Evolutionary conservation across 2,329 filamentous ascomycete genomes (phyloP), one percentile per base, ranked within the genome.

Genomic region (Claviceps spartinae): DNA sequence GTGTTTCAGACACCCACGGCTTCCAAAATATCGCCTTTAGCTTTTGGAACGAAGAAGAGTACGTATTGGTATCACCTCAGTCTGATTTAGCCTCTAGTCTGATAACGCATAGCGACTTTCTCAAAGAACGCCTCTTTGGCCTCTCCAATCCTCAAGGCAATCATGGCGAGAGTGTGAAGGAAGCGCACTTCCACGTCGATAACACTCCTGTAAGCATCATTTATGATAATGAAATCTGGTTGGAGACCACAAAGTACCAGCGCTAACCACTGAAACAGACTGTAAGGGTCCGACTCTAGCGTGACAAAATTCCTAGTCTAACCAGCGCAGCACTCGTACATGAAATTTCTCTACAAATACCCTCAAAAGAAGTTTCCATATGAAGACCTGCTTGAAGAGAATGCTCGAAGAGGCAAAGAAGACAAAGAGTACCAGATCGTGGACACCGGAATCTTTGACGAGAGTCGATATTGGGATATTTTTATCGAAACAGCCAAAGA

Each of bases 21-120:
- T 72, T 85, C 51, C 86, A 95, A 69, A 95, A 97, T 67, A 85
- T 97, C 67, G 88, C 86, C 3, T 96, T 97, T 74, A 82, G 88
- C 50, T 97, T 97, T 67, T 97, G 91, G 91, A 97, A 97, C 66
- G 90, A 89, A 67, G 82, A 96, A 72, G 91, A 97, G 89, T 95
- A 67, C 38, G 47, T 34, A 11, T 40, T 5, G 8, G 37, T n/a
- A 30, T 34, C 18, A 26, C 26, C 26, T 0, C 26, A 16, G 36
- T 37, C 18, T 5, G 18, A 36, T 2, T 4, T 5, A 30, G 20
- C 16, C 26, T 30, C 16, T 18, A 11, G 7, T n/a, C 48, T 49
- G 40, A 49, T 24, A 18, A 4, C 24, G 4, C 20, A 20, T 59
- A 95, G 89, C 67, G 85, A 88, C 52, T 95, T 91, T 65, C 76